Evolutionary conservation across 2,329 filamentous ascomycete species (phyloP), one percentile per base, ranked within the genome.

Genomic region (Ceratocystis colombiana): DNA sequence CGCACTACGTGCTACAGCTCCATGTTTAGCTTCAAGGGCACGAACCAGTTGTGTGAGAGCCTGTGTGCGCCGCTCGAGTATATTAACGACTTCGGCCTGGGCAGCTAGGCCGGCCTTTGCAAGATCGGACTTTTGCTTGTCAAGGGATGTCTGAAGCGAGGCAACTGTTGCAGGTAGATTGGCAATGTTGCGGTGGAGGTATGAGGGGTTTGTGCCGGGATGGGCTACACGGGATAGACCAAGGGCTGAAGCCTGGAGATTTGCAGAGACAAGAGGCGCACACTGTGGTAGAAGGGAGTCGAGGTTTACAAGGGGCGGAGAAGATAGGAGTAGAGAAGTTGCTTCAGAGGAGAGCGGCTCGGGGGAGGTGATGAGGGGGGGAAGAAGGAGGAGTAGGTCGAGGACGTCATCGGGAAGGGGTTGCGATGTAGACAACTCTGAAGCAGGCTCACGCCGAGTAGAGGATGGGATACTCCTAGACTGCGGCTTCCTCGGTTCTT

Each of bases 131-230:
- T 75, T 73, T 1, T 74, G 70, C 2, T 70, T 68, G 1, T 71
- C 66, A 3, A 79, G 71, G 2, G 73, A 68, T 12, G 71, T 44
- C n/a, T 70, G 72, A 1, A 83, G 76, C 1, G 74, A 67, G 3
- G 73, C 69, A 20, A 79, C 73, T 28, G 77, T 73, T 1, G 73
- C 69, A 0, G 79, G 74, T 1, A 87, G 75, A 20, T 76, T 74
- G 0, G 82, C 76, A 62, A 86, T 79, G 28, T 77, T 73, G 22
- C 84, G 82, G 74, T 86, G 84, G n/a, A 85, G 75, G 71, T 78
- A 83, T 22, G 81, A 82, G 0, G 81, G 76, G 72, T 82, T 82
- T 0, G 79, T 82, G 17, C 74, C 74, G 0, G 79, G 78, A 67
- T 75, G 74, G 5, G 75, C 70, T n/a, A 79, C 73, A 57, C 81